These are phyloP conservation scores for Digitaria exilis DNA, from an alignment of 202 grass and related monocot species.

Conservation along the genomic window DNA sequence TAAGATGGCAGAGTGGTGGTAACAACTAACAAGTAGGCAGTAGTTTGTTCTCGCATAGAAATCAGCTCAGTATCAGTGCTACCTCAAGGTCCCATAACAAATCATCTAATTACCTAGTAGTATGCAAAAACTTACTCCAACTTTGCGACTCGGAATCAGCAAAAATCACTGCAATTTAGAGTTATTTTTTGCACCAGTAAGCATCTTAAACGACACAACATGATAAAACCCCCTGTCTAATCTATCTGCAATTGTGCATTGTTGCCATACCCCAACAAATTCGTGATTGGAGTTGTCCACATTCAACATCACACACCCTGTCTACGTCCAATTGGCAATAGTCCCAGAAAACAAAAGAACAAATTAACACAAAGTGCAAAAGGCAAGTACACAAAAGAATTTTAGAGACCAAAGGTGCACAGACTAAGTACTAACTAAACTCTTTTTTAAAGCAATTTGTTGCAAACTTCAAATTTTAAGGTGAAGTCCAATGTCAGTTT, in stretches of 20 bases:
- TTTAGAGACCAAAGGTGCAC: background rate
- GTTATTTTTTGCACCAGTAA: background rate
- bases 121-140: background rate
- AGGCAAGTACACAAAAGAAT: background rate
- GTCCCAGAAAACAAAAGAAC: background rate
- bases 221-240: background rate
- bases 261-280: background rate
- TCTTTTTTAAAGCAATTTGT: background rate
- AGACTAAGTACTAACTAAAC: background rate
- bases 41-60: background rate
- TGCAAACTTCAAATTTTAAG: background rate
- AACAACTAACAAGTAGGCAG: background rate
- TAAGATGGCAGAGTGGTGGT: background rate
- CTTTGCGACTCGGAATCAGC: background rate
- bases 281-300: background rate
- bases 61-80: background rate
- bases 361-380: background rate
- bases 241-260: background rate
- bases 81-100: background rate
- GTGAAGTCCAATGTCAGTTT: background rate
- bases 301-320: background rate
- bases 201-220: background rate
- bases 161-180: background rate
- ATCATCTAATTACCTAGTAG: background rate
- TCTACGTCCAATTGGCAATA: background rate